Evolutionary conservation across 1,284 basidiomycete genomes (phyloP), one percentile per base, ranked within the genome.

Genomic region (Trichosporon inkin): DNA sequence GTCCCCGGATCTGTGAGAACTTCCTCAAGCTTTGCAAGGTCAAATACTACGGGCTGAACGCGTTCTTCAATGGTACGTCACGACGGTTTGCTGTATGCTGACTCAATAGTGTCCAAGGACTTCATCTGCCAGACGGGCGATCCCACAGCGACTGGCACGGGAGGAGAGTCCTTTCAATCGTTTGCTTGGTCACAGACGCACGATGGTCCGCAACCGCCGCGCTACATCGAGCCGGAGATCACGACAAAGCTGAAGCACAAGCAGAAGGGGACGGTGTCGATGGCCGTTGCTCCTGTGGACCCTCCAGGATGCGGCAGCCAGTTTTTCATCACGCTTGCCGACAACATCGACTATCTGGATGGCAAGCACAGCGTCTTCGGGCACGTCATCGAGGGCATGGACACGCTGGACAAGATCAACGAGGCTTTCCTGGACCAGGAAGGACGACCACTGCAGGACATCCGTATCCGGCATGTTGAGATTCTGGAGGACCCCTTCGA

Each of bases 1-100:
- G 93, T 75, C 95, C 95, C 0, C 86, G 84, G 73, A 90, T 88
- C 36, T 92, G 89, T 79, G 85, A 90, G 76, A 99, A 98, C 82
- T 98, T 98, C 74, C 84, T 99, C 64, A 98, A 99, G 77, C 83
- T 99, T 57, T 97, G 93, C 81, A 95, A 95, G 81, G 82, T 90
- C 63, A 96, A 97, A 77, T 95, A 95, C 76, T 98, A 96, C 82
- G 94, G 92, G 75, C 81, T 96, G 66, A 90, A 92, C 75, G 90
- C 92, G 0, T 98, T 99, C 81, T 96, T 96, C 83, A 96, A 97
- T 79, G 90, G 92, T 92, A 64, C 58, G 86, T 78, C 13, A 10
- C 13, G 13, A 1, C 41, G 10, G 8, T 37, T 4, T 6, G 20
- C 8, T 11, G 8, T 19, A 4, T 24, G 22, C 37, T 24, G 13